These are phyloP conservation scores for Sporothrix euskadiensis DNA, from an alignment of 2,329 filamentous ascomycete species.

Conservation along the genomic window DNA sequence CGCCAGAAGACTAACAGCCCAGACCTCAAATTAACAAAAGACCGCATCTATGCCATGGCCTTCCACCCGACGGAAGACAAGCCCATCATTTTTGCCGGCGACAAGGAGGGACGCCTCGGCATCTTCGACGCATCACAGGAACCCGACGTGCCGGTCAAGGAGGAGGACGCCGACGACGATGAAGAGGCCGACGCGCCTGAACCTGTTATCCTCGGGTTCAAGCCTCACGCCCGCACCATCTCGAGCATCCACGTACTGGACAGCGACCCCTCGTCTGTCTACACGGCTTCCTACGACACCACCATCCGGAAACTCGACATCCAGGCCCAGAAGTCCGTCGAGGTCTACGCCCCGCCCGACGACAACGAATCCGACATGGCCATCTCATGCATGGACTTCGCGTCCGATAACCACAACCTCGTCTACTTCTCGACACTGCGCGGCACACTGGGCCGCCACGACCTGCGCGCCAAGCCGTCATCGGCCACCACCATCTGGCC, in stretches of 20 bases:
- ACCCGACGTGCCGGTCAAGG: constrained; percentile 44
- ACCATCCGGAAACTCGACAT: constrained; percentile 87
- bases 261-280: constrained; percentile 71
- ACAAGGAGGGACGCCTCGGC: constrained; percentile 88
- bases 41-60: constrained; percentile 80
- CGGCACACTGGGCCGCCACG: constrained; percentile 77
- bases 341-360: constrained; percentile 76
- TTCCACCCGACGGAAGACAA: constrained; percentile 89
- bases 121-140: constrained; percentile 86
- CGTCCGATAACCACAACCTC: constrained; percentile 66
- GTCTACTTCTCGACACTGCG: constrained; percentile 87
- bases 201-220: constrained; percentile 84
- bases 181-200: constrained; percentile 69
- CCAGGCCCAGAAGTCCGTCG: constrained; percentile 72
- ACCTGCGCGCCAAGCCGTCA: constrained; percentile 62
- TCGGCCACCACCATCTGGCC: constrained; percentile 63
- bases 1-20: constrained; percentile 2
- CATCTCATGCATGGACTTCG: constrained; percentile 82
- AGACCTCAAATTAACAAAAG: constrained; percentile 90
- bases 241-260: constrained; percentile 78
- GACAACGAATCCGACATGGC: constrained; percentile 63
- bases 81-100: constrained; percentile 85
- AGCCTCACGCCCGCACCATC: constrained; percentile 87
- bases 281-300: constrained; percentile 88
- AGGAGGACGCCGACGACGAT: constrained; percentile 59